Evolutionary conservation across 768 basidiomycete genomes (phyloP), one percentile per base, ranked within the genome.

Genomic region (Psilocybe cubensis): DNA sequence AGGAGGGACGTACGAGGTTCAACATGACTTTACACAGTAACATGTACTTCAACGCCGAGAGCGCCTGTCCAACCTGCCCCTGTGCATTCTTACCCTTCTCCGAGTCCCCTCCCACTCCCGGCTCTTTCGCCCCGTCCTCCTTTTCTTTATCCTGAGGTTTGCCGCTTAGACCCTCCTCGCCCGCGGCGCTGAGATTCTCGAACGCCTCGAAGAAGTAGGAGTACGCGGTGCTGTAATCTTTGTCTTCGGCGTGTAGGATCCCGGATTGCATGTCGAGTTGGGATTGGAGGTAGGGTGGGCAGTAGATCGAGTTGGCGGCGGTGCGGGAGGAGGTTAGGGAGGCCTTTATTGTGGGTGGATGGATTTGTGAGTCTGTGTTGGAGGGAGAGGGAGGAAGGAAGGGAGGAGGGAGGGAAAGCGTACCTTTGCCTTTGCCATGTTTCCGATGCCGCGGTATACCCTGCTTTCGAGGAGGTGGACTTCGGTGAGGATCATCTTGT

Each of bases 161-260:
- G n/a, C n/a, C n/a, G n/a, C n/a, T n/a, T n/a, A n/a, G n/a, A n/a
- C n/a, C n/a, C n/a, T n/a, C n/a, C n/a, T n/a, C n/a, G n/a, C n/a
- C n/a, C n/a, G n/a, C n/a, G n/a, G n/a, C n/a, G n/a, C n/a, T n/a
- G n/a, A n/a, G n/a, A n/a, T 88, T 94, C 74, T 99, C 97, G 61
- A 98, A 98, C 2, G 94, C 88, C 74, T 98, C 96, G 64, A 92
- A 94, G 75, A 98, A 98, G 76, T 98, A 99, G 0, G 92, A 94
- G 72, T 97, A 97, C 20, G 88, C 96, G 0, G 96, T 99, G 56
- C 85, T 96, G 72, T 97, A 98, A 73, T 98, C 96, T 69, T 96
- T 96, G 67, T 99, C 96, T 64, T 99, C 96, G 0, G 96, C 95
- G 66, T 97, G 94, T 9, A 98, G 81, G 41, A 96, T 80, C 3